phyloP scores from a whole-genome alignment of 1,284 basidiomycete genomes.

The Pyrrhoderma lamaoense region DNA sequence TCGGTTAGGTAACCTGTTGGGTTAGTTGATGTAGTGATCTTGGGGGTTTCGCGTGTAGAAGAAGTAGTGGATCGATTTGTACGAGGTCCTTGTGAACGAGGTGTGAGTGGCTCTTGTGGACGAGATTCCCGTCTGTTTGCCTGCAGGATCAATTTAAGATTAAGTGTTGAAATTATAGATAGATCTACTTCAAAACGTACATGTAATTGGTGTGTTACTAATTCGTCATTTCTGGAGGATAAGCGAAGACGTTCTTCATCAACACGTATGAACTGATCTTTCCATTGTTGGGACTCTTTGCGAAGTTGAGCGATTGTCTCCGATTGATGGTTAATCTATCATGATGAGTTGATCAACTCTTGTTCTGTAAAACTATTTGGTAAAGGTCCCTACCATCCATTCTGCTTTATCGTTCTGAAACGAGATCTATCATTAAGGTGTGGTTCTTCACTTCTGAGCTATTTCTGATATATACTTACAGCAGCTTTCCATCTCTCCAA shows the following conservation, averaged over 20 bases:
- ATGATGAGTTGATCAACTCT: neutral
- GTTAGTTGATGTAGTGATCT: too few species aligned
- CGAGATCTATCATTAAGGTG: too few species aligned
- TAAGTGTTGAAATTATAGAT: neutral
- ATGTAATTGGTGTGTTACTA: constrained; percentile 40
- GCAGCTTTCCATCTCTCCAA: constrained; percentile 41
- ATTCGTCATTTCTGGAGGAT: constrained; percentile 47
- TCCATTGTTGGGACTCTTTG: constrained; percentile 60
- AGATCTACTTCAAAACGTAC: constrained; percentile 7
- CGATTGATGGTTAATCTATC: constrained; percentile 48
- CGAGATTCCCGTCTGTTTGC: constrained; percentile 13
- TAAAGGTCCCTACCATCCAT: constrained; percentile 41
- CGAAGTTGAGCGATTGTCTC: constrained; percentile 54
- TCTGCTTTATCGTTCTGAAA: constrained; percentile 49
- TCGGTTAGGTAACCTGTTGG: constrained; percentile 14
- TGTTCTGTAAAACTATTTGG: too few species aligned
- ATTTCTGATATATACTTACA: too few species aligned
- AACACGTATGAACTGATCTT: constrained; percentile 52
- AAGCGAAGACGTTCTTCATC: constrained; percentile 48
- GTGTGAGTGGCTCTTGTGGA: constrained; percentile 16
- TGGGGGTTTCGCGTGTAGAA: constrained; percentile 2
- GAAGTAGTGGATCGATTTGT: constrained; percentile 10
- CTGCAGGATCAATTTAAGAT: too few species aligned
- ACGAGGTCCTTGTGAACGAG: constrained; percentile 15
- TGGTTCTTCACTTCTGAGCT: too few species aligned